Conservation (phyloP, 768 basidiomycete species). For the Kwoniella sp. region DNA sequence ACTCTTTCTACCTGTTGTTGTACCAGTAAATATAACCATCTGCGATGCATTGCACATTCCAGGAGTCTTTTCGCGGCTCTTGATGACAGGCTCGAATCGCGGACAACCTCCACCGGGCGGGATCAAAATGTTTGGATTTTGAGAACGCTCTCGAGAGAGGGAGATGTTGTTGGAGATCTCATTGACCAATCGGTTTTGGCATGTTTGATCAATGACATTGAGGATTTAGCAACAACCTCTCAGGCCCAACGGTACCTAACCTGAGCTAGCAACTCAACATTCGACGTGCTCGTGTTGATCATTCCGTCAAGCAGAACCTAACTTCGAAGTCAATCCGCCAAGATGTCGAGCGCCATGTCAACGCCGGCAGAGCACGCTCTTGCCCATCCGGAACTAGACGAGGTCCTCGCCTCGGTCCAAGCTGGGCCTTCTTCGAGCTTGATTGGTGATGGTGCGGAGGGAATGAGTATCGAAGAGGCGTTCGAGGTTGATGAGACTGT, state of each 20-base stretch:
- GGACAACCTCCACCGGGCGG: constrained; percentile 6
- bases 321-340: not conserved
- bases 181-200: not conserved
- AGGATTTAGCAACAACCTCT: not conserved
- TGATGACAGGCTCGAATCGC: too few species aligned
- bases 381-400: constrained; percentile 40
- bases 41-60: not conserved
- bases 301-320: too few species aligned
- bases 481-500: constrained; percentile 76
- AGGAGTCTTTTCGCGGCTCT: too few species aligned
- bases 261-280: too few species aligned
- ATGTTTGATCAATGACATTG: not conserved
- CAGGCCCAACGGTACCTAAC: too few species aligned
- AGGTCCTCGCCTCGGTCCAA: not conserved
- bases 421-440: constrained; percentile 37
- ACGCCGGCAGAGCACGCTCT: constrained; percentile 54
- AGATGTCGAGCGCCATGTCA: constrained; percentile 45
- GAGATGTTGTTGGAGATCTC: not conserved
- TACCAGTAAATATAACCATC: too few species aligned
- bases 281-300: too few species aligned
- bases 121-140: constrained; percentile 11
- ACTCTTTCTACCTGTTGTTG: not conserved
- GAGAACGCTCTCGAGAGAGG: not conserved
- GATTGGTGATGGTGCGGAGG: constrained; percentile 33
- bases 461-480: constrained; percentile 61